Percentiles rank a stretch among this genome's conserved stretches.
These are phyloP conservation scores for Chlorella sp. DNA, from an alignment of 139 green algal genomes.

Conservation along the genomic window DNA sequence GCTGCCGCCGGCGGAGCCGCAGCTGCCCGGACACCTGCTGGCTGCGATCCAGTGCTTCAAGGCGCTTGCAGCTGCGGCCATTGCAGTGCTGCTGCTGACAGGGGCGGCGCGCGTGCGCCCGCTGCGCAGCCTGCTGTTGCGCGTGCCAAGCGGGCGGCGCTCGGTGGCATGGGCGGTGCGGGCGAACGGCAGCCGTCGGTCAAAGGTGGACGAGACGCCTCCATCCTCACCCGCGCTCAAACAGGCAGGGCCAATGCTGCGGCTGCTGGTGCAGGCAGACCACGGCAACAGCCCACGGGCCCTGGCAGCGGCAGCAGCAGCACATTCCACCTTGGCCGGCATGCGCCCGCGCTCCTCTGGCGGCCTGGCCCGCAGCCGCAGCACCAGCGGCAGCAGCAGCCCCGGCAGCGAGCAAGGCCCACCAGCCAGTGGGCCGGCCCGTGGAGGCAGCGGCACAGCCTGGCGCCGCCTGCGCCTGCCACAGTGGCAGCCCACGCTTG, in stretches of 20 bases:
- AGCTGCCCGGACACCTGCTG: neutral
- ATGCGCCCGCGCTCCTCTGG: too few relatives aligned
- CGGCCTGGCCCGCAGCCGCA: neutral
- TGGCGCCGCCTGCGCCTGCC: neutral
- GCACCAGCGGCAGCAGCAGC: neutral
- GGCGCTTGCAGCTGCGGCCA: neutral
- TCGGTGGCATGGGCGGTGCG: neutral
- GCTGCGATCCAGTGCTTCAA: neutral
- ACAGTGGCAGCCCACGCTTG: neutral
- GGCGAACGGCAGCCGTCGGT: neutral
- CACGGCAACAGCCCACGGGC: too few relatives aligned
- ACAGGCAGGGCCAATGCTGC: too few relatives aligned
- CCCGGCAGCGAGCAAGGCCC: neutral
- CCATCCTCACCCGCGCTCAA: too few relatives aligned
- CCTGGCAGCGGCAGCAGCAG: neutral
- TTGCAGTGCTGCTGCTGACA: neutral
- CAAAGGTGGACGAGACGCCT: too few relatives aligned
- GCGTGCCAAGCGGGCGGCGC: neutral
- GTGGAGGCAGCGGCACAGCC: neutral
- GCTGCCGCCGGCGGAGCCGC: neutral
- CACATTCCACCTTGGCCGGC: neutral
- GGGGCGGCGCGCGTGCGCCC: neutral
- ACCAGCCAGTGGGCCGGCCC: neutral
- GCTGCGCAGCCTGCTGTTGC: neutral
- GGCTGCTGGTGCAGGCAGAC: too few relatives aligned